Conservation (phyloP, 1,139 yeast genomes). For the Arxiozyma slooffiae region DNA sequence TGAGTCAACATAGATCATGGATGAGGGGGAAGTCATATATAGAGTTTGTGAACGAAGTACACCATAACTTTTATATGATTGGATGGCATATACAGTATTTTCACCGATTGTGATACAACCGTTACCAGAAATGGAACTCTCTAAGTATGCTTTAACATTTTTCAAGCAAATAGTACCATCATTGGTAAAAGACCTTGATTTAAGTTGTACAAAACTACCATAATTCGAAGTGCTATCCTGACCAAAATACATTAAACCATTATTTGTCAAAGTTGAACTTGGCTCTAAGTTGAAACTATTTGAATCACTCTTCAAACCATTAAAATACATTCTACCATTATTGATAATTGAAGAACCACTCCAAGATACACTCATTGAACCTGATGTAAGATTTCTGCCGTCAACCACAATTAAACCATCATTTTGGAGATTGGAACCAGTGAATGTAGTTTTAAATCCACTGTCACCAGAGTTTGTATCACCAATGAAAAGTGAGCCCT, state of each 20-base stretch:
- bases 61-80: constrained; percentile 4
- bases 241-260: constrained; percentile 10
- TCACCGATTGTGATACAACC: constrained; percentile 15
- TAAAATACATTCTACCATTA: constrained; percentile 11
- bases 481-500: constrained; percentile 13
- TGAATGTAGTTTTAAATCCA: constrained; percentile 1
- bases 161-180: constrained; percentile 14
- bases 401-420: constrained; percentile 12
- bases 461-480: constrained; percentile 6
- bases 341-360: constrained; percentile 9
- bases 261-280: constrained; percentile 7
- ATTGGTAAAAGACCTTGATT: constrained; percentile 7
- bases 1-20: constrained; percentile 11
- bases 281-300: constrained; percentile 9
- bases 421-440: constrained; percentile 8
- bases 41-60: constrained; percentile 10
- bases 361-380: constrained; percentile 9
- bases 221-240: constrained; percentile 7
- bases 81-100: constrained; percentile 9
- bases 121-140: constrained; percentile 9
- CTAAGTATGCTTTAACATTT: constrained; percentile 6
- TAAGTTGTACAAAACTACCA: constrained; percentile 7
- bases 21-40: constrained; percentile 10
- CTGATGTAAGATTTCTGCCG: constrained; percentile 8
- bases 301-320: constrained; percentile 6